A percentile compares a stretch with the other conserved stretches of the same genome.
phyloP scores from a whole-genome alignment of 176 grass and related monocot genomes.

The Aegilops tauschii region DNA sequence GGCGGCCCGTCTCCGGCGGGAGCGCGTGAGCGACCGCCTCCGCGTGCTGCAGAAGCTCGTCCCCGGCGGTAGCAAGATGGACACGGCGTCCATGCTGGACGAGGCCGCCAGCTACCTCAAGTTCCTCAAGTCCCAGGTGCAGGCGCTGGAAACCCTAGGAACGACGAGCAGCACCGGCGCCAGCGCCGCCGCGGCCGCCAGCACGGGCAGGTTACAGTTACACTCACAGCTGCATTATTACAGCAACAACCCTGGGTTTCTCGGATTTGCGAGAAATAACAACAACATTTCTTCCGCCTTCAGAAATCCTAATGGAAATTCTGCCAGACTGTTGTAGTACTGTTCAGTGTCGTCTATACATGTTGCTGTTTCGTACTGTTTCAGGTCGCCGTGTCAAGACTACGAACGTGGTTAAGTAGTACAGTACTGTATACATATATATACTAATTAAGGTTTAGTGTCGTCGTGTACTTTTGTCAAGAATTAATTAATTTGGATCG shows the following conservation, averaged over 20 bases:
- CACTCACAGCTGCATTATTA: background rate
- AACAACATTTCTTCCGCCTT: constrained; percentile 29
- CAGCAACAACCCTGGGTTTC: background rate
- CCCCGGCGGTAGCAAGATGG: constrained; percentile 87
- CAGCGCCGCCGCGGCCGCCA: background rate
- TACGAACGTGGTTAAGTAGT: background rate
- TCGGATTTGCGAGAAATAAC: constrained; percentile 30
- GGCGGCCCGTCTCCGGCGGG: constrained; percentile 72
- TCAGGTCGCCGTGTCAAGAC: background rate
- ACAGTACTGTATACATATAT: background rate
- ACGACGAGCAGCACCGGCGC: background rate
- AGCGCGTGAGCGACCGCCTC: constrained; percentile 71
- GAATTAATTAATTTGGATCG: background rate
- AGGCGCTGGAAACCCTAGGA: constrained; percentile 74
- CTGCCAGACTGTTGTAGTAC: constrained; percentile 18
- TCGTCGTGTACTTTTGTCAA: background rate
- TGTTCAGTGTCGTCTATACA: constrained; percentile 29
- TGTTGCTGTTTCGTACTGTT: constrained; percentile 22
- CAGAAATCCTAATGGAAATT: constrained; percentile 37
- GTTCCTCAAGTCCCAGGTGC: constrained; percentile 94
- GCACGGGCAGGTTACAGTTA: background rate
- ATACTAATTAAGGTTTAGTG: background rate
- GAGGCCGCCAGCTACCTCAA: constrained; percentile 92
- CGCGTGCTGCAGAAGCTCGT: constrained; percentile 78
- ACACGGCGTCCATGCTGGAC: constrained; percentile 92